Evolutionary conservation across 768 basidiomycete species (phyloP), one percentile per base, ranked within the genome.

Genomic region (Leucosporidium yakuticum): DNA sequence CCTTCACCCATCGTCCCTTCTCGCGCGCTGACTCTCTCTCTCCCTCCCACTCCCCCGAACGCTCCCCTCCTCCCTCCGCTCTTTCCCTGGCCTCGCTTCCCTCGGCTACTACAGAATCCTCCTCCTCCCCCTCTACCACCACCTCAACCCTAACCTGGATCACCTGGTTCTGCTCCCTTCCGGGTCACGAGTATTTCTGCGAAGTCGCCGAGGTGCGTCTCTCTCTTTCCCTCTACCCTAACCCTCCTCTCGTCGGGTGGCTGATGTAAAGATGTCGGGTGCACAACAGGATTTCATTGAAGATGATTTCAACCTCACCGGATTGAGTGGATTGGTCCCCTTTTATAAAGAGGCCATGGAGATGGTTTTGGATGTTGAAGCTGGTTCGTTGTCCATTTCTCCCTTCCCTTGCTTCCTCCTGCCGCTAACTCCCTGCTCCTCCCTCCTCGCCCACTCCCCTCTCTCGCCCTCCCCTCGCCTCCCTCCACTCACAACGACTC

Each of bases 341-440:
- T 99, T 99, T 78, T 99, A 95, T 92, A 98, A 97, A 79, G 96
- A 99, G 79, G 96, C 96, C 55, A 90, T 99, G 88, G 96, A 99
- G 81, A 99, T 99, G 96, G 92, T 99, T 21, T 80, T 99, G 73
- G 96, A 99, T 80, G 95, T 98, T 62, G 96, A 99, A 80, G 92
- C 96, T 82, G 93, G 95, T 94, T 78, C 79, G 87, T 78, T 12
- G n/a, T n/a, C n/a, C n/a, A n/a, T n/a, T n/a, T n/a, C n/a, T n/a
- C n/a, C n/a, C n/a, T n/a, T n/a, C n/a, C 17, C 27, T 49, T 20
- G 36, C 36, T 23, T 15, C 60, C 19, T 59, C 31, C n/a, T 27
- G 34, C 34, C 25, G 7, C 23, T 27, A 8, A 6, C 23, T 39
- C 36, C 57, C 11, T 23, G 36, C 23, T n/a, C 9, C 29, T 7